These are phyloP conservation scores for Penicillium vulpinum DNA, from an alignment of 2,329 filamentous ascomycete genomes.

Conservation along the genomic window DNA sequence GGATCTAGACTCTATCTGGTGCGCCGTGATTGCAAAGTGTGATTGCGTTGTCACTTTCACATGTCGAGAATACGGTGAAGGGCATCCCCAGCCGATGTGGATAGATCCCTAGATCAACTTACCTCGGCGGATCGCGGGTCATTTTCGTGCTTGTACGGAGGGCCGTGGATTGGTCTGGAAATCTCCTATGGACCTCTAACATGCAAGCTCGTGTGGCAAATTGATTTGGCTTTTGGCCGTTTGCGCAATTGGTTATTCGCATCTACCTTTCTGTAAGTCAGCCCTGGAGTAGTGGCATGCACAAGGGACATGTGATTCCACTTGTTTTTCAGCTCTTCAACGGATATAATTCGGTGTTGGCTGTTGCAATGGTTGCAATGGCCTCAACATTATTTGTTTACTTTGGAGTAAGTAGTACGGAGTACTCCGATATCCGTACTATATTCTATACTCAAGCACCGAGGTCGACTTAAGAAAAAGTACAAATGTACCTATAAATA, in stretches of 20 bases:
- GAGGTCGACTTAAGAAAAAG: no score
- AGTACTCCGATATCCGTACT: no score
- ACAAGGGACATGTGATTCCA: slow-evolving; percentile 6
- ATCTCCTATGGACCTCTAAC: neutral
- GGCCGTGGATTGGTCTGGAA: neutral
- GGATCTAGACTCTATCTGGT: neutral
- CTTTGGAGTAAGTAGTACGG: neutral
- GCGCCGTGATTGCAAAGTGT: neutral
- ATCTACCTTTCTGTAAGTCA: neutral
- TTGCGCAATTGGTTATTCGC: neutral
- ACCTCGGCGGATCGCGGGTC: slow-evolving; percentile 27
- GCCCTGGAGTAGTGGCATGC: neutral
- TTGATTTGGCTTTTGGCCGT: neutral
- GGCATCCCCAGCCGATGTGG: slow-evolving; percentile 3
- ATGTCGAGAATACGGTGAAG: slow-evolving; percentile 12
- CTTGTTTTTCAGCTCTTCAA: neutral
- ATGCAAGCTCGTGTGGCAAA: slow-evolving; percentile 11
- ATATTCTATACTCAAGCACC: no score
- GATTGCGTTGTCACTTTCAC: slow-evolving; percentile 6
- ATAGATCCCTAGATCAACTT: slow-evolving; percentile 11
- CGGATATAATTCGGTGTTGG: neutral
- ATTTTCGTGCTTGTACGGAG: slow-evolving; percentile 17
- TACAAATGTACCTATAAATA: no score
- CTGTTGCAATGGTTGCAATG: neutral
- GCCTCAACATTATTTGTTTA: neutral